Conservation (phyloP, 1,284 basidiomycete species). For the Phylloporus sp. region DNA sequence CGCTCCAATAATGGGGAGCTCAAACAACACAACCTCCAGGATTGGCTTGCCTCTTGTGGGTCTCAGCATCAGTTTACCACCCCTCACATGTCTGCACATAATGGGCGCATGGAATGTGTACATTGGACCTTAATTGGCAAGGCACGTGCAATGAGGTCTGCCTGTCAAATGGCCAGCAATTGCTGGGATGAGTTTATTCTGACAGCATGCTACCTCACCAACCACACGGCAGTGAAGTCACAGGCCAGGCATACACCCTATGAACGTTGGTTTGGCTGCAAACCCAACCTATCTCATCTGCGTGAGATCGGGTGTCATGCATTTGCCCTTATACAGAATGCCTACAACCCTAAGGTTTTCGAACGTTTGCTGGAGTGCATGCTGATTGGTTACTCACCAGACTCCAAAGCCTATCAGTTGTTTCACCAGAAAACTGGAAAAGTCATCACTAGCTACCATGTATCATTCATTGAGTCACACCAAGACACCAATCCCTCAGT, state of each 20-base stretch:
- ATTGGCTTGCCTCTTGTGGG: background rate
- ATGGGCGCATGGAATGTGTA: background rate
- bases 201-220: background rate
- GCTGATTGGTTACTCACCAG: background rate
- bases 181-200: background rate
- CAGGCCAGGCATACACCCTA: background rate
- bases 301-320: background rate
- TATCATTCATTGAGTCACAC: no score
- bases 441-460: no score
- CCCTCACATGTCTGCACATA: background rate
- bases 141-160: background rate
- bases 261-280: background rate
- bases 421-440: background rate
- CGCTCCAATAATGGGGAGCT: conserved; percentile 1
- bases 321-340: background rate
- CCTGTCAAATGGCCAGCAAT: background rate
- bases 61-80: background rate
- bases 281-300: background rate
- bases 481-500: no score
- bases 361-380: background rate
- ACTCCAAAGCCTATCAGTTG: background rate
- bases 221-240: background rate
- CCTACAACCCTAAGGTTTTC: background rate
- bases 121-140: background rate
- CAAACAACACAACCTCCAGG: no score